Evolutionary conservation across 768 basidiomycete genomes (phyloP), one percentile per base, ranked within the genome.

Genomic region (Kwoniella heveanensis): DNA sequence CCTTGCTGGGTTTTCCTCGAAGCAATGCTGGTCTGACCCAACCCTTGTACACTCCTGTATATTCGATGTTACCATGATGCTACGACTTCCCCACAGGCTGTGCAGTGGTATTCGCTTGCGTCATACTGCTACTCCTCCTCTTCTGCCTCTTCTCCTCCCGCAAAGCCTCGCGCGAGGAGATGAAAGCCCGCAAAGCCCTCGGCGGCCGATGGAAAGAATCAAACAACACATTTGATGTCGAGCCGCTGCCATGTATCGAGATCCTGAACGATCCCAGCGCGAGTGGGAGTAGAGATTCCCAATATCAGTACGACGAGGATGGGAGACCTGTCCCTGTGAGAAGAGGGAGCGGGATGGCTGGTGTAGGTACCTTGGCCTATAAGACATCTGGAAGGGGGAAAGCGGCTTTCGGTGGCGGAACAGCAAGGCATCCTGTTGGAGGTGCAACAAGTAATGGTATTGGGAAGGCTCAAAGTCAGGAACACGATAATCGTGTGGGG

Each of bases 121-220:
- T 56, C 13, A 24, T 62, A 10, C 9, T 27, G 24, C 8, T 55
- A 2, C 37, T 55, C 13, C 37, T 62, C 25, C 9, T 62, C 2
- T 62, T 62, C 52, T 54, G 39, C 24, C 25, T 62, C 12, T 62
- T 54, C 52, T 62, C 60, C 4, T 54, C 60, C 5, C 32, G 60
- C 9, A 17, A 36, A 47, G 60, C 60, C 12, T 25, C 26, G 5
- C 25, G 12, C 21, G 52, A 62, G n/a, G 24, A 19, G n/a, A 4
- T 32, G 17, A n/a, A 54, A 30, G 51, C 60, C 19, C 51, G 47
- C 25, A 55, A 49, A 30, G 51, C 51, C 25, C 37, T 54, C 36
- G n/a, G 54, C n/a, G 60, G 60, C 1, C 19, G 25, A 36, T 62
- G 60, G 60, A 62, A 62, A 29, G 60, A 62, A 13, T 30, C 21